These are phyloP conservation scores for Malassezia caprae DNA, from an alignment of 1,284 basidiomycete species.

Conservation along the genomic window DNA sequence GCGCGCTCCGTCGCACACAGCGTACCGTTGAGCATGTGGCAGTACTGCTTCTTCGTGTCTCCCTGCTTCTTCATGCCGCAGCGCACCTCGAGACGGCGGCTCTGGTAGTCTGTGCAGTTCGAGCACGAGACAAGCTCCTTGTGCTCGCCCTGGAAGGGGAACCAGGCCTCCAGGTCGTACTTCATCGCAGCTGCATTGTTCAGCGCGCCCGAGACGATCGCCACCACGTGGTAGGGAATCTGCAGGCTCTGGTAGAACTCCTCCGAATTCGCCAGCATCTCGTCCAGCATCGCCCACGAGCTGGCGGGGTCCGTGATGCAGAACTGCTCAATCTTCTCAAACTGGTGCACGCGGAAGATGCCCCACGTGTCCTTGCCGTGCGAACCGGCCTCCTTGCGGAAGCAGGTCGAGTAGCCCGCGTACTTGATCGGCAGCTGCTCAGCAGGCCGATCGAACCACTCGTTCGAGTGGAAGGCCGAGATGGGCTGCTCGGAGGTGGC, in stretches of 20 bases:
- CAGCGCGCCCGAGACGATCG: constrained; percentile 90
- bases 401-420: constrained; percentile 75
- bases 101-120: constrained; percentile 52
- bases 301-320: constrained; percentile 74
- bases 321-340: constrained; percentile 96
- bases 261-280: constrained; percentile 79
- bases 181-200: constrained; percentile 96
- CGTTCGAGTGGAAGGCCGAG: constrained; percentile 84
- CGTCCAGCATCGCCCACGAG: constrained; percentile 86
- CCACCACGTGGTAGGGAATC: constrained; percentile 80
- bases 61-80: constrained; percentile 47
- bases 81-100: constrained; percentile 38
- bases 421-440: constrained; percentile 75
- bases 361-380: constrained; percentile 98
- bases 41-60: constrained; percentile 45
- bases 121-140: constrained; percentile 62
- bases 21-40: constrained; percentile 59
- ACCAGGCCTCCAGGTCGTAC: constrained; percentile 97
- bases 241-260: constrained; percentile 91
- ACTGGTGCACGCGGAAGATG: constrained; percentile 98
- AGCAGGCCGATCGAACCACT: constrained; percentile 90
- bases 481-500: constrained; percentile 98
- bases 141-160: constrained; percentile 91
- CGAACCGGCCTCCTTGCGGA: constrained; percentile 95
- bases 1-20: constrained; percentile 93